Conservation (phyloP, 2,329 filamentous ascomycete species). For the Aspergillus thermomutatus region DNA sequence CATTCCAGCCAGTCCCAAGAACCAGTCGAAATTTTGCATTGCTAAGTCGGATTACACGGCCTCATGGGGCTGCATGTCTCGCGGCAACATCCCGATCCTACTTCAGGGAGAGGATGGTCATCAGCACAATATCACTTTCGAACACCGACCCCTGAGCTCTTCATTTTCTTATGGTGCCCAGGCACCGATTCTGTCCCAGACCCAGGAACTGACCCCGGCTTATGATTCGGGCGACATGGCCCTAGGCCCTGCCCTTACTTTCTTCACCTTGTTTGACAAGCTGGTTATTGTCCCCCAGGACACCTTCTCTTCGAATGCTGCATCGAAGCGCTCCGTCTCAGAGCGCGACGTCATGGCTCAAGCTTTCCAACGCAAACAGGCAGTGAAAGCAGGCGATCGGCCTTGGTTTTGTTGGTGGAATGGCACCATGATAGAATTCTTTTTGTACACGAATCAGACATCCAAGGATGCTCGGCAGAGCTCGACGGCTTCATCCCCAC, state of each 20-base stretch:
- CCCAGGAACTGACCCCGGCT: slow-evolving; percentile 53
- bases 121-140: slow-evolving; percentile 33
- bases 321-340: slow-evolving; percentile 27
- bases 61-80: slow-evolving; percentile 51
- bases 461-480: slow-evolving; percentile 27
- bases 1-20: slow-evolving; percentile 48
- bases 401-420: slow-evolving; percentile 73
- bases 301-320: slow-evolving; percentile 28
- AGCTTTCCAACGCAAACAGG: slow-evolving; percentile 36
- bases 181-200: slow-evolving; percentile 47
- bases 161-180: slow-evolving; percentile 60
- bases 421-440: slow-evolving; percentile 62
- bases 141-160: slow-evolving; percentile 35
- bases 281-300: slow-evolving; percentile 52
- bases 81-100: slow-evolving; percentile 32
- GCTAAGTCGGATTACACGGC: slow-evolving; percentile 41
- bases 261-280: slow-evolving; percentile 62
- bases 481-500: slow-evolving; percentile 14
- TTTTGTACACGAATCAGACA: slow-evolving; percentile 60
- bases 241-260: slow-evolving; percentile 62
- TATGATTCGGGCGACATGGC: slow-evolving; percentile 54
- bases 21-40: slow-evolving; percentile 50
- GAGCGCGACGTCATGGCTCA: slow-evolving; percentile 22
- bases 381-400: slow-evolving; percentile 53
- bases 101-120: slow-evolving; percentile 23